phyloP scores from a whole-genome alignment of 768 basidiomycete species.

The Tulasnella sp. region DNA sequence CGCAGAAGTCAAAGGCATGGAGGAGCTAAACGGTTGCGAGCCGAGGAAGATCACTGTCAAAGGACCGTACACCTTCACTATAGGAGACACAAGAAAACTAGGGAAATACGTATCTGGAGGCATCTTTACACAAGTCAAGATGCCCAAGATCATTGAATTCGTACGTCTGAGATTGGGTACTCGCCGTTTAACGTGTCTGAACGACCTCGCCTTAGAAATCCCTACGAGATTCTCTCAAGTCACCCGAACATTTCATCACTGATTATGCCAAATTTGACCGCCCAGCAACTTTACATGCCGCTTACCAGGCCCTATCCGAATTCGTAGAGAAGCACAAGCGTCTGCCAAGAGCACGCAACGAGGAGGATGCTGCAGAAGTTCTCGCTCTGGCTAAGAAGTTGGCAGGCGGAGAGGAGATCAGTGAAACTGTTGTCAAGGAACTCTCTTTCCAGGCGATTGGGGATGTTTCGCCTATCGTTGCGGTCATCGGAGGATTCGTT shows the following conservation, averaged over 20 bases:
- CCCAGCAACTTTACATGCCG: conserved; percentile 78
- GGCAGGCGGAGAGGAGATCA: conserved; percentile 54
- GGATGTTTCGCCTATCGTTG: conserved; percentile 78
- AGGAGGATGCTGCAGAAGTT: conserved; percentile 63
- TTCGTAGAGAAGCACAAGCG: conserved; percentile 55
- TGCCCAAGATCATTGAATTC: conserved; percentile 93
- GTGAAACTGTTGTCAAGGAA: conserved; percentile 65
- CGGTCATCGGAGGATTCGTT: conserved; percentile 93
- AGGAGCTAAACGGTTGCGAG: conserved; percentile 78
- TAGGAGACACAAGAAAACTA: conserved; percentile 78
- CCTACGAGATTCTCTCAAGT: conserved; percentile 66
- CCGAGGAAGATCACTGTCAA: conserved; percentile 88
- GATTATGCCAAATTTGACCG: conserved; percentile 98
- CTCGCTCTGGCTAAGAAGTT: conserved; percentile 69
- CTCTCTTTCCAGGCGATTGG: conserved; percentile 86
- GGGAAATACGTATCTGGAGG: conserved; percentile 77
- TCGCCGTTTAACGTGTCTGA: conserved; percentile 1
- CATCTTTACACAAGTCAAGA: conserved; percentile 96
- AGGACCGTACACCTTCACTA: conserved; percentile 94
- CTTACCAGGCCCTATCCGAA: conserved; percentile 84
- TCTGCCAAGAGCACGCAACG: conserved; percentile 72
- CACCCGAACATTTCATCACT: conserved; percentile 83
- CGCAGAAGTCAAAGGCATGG: conserved; percentile 90
- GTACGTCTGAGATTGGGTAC: conserved; percentile 38
- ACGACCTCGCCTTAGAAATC: conserved; percentile 56